A percentile compares a stretch with the other conserved stretches of the same genome.
These are phyloP conservation scores for Cystoisospora suis DNA, from an alignment of 169 alveolate species.

Conservation along the genomic window DNA sequence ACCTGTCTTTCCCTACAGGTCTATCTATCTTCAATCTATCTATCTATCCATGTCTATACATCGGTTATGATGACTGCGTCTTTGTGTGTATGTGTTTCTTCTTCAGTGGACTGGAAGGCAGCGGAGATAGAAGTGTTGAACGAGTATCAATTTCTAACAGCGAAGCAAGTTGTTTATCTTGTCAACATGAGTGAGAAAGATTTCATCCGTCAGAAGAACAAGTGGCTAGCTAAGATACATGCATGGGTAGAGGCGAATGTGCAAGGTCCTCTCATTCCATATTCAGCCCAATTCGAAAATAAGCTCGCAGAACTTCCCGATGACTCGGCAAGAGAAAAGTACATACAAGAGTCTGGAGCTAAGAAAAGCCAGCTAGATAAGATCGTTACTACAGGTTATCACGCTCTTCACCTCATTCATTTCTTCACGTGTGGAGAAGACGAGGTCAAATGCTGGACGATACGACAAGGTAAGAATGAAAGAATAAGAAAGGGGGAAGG, in stretches of 20 bases:
- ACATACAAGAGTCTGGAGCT: slow-evolving; percentile 83
- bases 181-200: slow-evolving; percentile 95
- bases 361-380: slow-evolving; percentile 90
- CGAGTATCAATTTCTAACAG: slow-evolving; percentile 94
- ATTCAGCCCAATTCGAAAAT: slow-evolving; percentile 96
- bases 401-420: slow-evolving; percentile 93
- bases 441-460: slow-evolving; percentile 98
- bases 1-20: too few species aligned
- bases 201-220: slow-evolving; percentile 95
- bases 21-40: too few species aligned
- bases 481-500: too few species aligned
- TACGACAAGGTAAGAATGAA: slow-evolving; percentile 61
- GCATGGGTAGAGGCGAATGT: slow-evolving; percentile 97
- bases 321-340: slow-evolving; percentile 83
- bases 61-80: neutral
- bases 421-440: slow-evolving; percentile 99
- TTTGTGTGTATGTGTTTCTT: slow-evolving; percentile 8
- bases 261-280: slow-evolving; percentile 98
- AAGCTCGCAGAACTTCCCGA: slow-evolving; percentile 86
- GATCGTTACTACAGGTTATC: slow-evolving; percentile 96
- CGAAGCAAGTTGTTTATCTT: slow-evolving; percentile 98
- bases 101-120: slow-evolving; percentile 67
- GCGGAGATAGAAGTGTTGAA: slow-evolving; percentile 70
- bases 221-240: slow-evolving; percentile 93
- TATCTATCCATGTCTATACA: too few species aligned